Base-by-base conservation (phyloP, 257 asterid genomes). In the Nicotiana obtusifolia region DNA sequence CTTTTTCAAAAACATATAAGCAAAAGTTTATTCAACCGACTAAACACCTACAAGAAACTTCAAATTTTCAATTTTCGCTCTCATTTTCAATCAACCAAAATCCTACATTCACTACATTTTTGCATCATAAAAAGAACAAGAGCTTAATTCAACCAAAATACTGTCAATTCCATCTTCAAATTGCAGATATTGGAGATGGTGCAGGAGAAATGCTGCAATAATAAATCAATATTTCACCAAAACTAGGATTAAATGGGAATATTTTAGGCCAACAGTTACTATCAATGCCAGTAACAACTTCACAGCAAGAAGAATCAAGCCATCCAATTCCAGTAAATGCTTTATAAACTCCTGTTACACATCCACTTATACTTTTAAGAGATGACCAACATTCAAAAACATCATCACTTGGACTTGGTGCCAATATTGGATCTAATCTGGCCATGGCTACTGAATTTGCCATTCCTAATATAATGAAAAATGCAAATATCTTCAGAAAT, bases 251-350 rank as follows among this genome's bases (percentile, higher is more conserved):
- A 20, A 79, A n/a, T 2, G 90, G 86, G 17, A 87, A 81, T 20
- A 68, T n/a, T 78, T 78, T 81, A 0, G 84, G 83, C 90, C 88
- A 87, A 59, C 88, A 87, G 26, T 53, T 81, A 10, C 81, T 82
- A 7, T 85, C 87, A 59, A 85, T 59, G 6, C 31, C 24, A 28
- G 49, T 13, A 52, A 84, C 8, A 2, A 85, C 82, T 9, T 26
- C 71, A 61, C 90, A 87, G 61, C 90, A 87, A 5, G 65, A 65
- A 6, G 90, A 80, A 7, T 86, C 88, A 41, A 87, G 77, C 13
- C 22, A 24, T 22, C 79, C 79, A 47, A 47, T 49, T 22, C 79
- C 79, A 47, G n/a, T 30, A 73, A 47, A 24, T 22, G 54, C 79
- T 73, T 47, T 15, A 71, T 71, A 71, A 71, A 71, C 28, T 44